Evolutionary conservation across 192 early-diverging fungal species (phyloP), one percentile per base, ranked within the genome.

Genomic region (Haplosporangium gracile): DNA sequence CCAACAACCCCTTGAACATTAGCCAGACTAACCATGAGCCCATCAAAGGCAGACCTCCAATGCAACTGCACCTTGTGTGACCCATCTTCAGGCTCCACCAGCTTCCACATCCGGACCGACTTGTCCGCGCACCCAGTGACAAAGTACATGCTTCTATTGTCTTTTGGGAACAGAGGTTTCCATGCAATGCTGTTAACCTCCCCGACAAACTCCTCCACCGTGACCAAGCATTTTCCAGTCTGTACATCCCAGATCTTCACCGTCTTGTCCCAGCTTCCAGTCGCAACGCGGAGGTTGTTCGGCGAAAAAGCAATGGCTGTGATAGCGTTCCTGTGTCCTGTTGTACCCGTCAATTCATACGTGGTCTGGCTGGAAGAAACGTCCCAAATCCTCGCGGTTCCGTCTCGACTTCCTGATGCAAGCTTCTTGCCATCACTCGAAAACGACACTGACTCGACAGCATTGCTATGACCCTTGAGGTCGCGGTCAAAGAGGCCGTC

Each of bases 181-280:
- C 60, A 65, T 32, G 60, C n/a, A 32, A 65, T 65, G 60, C 60
- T 65, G 26, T 65, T 65, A 9, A 65, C 60, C 60, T 65, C 60
- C 13, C 60, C 60, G 3, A 32, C n/a, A 65, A 65, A 65, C 60
- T 65, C 60, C 26, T 26, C 3, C 11, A 65, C 60, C 26, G n/a
- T 29, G 7, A 65, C 60, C 60, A 65, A 13, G 13, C 60, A 65
- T 13, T 32, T 16, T 11, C 55, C 55, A 24, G 55, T 57, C 10
- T 57, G 24, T 24, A 57, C 55, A 57, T 57, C 55, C 55, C 55
- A 57, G 55, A 57, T 26, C n/a, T 57, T 57, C 8, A 57, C 55
- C n/a, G 55, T 57, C 55, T 26, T 57, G 11, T 65, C 60, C 60
- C 60, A 65, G 29, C 60, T 65, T 15, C 60, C 60, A 29, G 60